A percentile compares a stretch with the other conserved stretches of the same genome.
These are phyloP conservation scores for Fusarium circinatum DNA, from an alignment of 2,329 filamentous ascomycete species.

Conservation along the genomic window DNA sequence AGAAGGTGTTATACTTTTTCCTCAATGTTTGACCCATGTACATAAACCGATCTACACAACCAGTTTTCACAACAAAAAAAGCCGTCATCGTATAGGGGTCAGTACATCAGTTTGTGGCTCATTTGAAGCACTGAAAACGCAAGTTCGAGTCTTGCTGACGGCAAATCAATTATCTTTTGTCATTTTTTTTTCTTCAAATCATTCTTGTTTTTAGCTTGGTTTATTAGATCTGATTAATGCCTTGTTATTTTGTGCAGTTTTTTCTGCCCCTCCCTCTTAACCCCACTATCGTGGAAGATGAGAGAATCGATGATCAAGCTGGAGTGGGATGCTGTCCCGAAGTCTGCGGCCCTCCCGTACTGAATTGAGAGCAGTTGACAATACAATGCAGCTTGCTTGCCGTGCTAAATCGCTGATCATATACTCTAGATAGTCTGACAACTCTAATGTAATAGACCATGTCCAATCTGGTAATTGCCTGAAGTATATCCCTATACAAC, in stretches of 20 bases:
- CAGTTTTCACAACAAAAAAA: neutral
- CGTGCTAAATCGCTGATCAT: neutral
- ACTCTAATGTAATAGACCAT: neutral
- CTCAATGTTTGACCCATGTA: neutral
- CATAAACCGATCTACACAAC: neutral
- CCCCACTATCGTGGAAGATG: neutral
- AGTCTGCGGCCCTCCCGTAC: neutral
- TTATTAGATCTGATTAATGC: neutral
- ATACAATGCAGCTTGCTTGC: neutral
- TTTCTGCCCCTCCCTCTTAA: neutral
- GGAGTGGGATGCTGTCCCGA: neutral
- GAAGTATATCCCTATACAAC: neutral
- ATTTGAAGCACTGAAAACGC: conserved; percentile 38
- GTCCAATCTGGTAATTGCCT: neutral
- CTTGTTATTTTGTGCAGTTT: conserved; percentile 3
- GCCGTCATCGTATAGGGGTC: conserved; percentile 40
- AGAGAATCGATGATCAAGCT: neutral
- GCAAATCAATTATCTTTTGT: conserved; percentile 20
- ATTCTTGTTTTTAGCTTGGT: neutral
- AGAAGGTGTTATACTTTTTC: neutral
- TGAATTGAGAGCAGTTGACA: neutral
- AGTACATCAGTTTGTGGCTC: conserved; percentile 40
- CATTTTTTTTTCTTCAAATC: neutral
- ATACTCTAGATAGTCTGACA: neutral
- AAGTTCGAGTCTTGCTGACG: conserved; percentile 41